Evolutionary conservation across 78 protist species (phyloP), one percentile per base, ranked within the genome.

Genomic region (Dictyostelium firmibasis): DNA sequence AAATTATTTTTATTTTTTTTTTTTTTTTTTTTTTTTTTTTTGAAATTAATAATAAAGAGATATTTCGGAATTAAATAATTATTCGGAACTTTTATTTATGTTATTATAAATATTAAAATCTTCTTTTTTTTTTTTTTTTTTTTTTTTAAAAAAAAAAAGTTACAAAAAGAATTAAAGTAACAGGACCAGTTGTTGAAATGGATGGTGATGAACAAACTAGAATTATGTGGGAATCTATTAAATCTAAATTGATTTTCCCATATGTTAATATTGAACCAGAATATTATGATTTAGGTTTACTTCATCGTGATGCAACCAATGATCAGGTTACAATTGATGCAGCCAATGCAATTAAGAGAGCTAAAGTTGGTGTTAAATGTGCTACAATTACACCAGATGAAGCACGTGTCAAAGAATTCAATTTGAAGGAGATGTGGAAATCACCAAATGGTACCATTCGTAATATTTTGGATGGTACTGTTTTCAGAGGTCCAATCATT

Each of bases 371-470:
- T 81, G 96, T 98, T 94, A 98, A 98, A 97, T 98, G 99, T 96
- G 99, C 99, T 23, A 98, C 99, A 64, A 98, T 98, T 76, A 98
- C 99, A n/a, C 99, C 99, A 25, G 98, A 98, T 53, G 99, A 98
- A 92, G 97, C 62, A 13, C 96, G 99, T 47, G 99, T 98, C 44
- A 16, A 92, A 57, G 97, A 93, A 67, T 96, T 78, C 69, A 75
- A 83, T 29, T 93, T 98, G 60, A 98, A 97, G 92, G 77, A 98
- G 85, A 98, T 98, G 98, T 98, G 98, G 99, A 97, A 93, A 86
- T 85, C 96, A 23, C 99, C 99, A 75, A 98, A 98, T 84, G 99
- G 99, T 64, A 95, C 97, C 33, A 95, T 95, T 81, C 41, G 97
- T 23, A 95, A 95, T 81, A 95, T 95, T n/a, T n/a, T 95, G 9